phyloP scores from a whole-genome alignment of 192 early-diverging fungal species.

The Coemansia javaensis region DNA sequence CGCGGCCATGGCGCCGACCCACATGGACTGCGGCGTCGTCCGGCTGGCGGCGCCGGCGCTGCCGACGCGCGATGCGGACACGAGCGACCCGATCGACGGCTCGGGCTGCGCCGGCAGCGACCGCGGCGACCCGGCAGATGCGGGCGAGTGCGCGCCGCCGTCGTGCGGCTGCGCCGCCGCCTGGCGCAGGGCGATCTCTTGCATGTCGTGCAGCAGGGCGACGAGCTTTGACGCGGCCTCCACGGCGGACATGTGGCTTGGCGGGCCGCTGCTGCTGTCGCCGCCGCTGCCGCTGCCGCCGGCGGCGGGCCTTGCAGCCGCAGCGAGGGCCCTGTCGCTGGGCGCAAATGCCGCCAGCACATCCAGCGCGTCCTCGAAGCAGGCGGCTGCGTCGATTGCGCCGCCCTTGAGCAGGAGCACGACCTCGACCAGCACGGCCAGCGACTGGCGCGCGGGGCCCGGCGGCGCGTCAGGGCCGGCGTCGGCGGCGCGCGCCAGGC shows the following conservation, averaged over 20 bases:
- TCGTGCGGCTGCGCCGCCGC: not conserved
- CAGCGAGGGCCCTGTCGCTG: slow-evolving; percentile 23
- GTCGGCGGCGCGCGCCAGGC: slow-evolving; percentile 29
- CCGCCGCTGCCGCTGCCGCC: not conserved
- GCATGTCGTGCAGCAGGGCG: slow-evolving; percentile 29
- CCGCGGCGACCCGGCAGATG: slow-evolving; percentile 12
- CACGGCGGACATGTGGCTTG: slow-evolving; percentile 17
- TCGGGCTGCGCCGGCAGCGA: slow-evolving; percentile 14
- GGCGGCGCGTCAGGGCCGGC: slow-evolving; percentile 1
- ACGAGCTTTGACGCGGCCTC: slow-evolving; percentile 32
- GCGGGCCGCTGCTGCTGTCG: not conserved
- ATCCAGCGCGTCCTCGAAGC: slow-evolving; percentile 32
- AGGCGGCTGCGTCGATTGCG: slow-evolving; percentile 22
- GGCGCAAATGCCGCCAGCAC: slow-evolving; percentile 34
- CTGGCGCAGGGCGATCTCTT: slow-evolving; percentile 24
- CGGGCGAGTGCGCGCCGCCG: slow-evolving; percentile 2
- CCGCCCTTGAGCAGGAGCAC: slow-evolving; percentile 33
- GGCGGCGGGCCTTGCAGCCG: not conserved
- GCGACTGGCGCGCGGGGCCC: slow-evolving; percentile 11
- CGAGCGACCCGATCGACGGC: slow-evolving; percentile 26
- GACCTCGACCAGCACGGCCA: slow-evolving; percentile 28
- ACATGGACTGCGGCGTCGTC: slow-evolving; percentile 46
- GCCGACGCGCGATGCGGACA: slow-evolving; percentile 39
- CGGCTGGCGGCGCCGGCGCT: slow-evolving; percentile 4
- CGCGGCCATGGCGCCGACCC: slow-evolving; percentile 28